phyloP scores from a whole-genome alignment of 1,284 basidiomycete species.

The Inonotus obliquus region DNA sequence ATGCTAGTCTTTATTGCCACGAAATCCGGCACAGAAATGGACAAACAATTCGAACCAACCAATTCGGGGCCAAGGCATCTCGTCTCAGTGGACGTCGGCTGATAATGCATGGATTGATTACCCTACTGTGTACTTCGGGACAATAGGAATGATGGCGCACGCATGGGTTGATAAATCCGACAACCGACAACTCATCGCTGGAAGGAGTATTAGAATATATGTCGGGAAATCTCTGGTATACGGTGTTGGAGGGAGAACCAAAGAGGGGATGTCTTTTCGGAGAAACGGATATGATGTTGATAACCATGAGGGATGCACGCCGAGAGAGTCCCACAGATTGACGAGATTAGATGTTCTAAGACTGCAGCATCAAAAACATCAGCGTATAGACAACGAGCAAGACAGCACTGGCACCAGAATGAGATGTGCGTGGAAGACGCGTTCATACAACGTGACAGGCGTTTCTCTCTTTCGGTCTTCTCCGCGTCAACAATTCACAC shows the following conservation, averaged over 20 bases:
- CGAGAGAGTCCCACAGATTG: not conserved
- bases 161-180: not conserved
- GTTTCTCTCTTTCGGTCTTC: not conserved
- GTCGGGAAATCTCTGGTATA: not conserved
- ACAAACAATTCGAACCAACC: not conserved
- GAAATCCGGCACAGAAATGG: not conserved
- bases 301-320: slow-evolving; percentile 4
- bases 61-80: not conserved
- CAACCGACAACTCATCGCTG: not conserved
- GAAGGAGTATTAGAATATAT: not conserved
- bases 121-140: not conserved
- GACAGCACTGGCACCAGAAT: not conserved
- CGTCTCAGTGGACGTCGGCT: not conserved
- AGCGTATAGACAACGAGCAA: not conserved
- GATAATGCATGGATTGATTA: not conserved
- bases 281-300: slow-evolving; percentile 10
- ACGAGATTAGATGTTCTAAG: slow-evolving; percentile 8
- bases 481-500: not conserved
- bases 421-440: not conserved
- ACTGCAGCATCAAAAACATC: not conserved
- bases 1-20: not conserved
- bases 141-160: too few relatives aligned
- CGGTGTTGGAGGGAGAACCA: too few relatives aligned
- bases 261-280: slow-evolving; percentile 1
- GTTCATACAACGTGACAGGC: not conserved